Conservation (phyloP, 1,284 basidiomycete genomes). For the Mycosarcoma mackinlayi region DNA sequence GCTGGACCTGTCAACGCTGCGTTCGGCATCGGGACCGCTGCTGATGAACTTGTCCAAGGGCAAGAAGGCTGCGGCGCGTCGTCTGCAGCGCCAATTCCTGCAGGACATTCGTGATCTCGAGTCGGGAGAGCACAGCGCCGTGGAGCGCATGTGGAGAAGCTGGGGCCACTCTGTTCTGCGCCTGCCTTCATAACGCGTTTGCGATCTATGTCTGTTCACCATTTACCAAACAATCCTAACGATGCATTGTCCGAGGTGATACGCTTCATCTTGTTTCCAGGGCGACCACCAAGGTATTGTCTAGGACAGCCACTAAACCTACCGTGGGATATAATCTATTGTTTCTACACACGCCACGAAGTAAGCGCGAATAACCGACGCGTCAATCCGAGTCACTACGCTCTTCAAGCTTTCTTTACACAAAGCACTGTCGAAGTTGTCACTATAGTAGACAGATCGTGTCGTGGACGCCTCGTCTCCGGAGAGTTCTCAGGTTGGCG, state of each 20-base stretch:
- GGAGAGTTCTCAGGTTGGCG: not conserved
- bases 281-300: no score
- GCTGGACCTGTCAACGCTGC: conserved; percentile 77
- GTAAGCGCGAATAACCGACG: conserved; percentile 21
- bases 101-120: conserved; percentile 88
- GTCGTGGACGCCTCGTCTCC: not conserved
- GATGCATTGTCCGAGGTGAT: no score
- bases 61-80: conserved; percentile 59
- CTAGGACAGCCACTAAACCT: no score
- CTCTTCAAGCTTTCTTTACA: not conserved
- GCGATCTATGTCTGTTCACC: not conserved
- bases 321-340: no score
- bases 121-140: conserved; percentile 71
- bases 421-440: not conserved
- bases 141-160: conserved; percentile 90
- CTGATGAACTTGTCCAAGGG: conserved; percentile 37
- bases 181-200: conserved; percentile 12
- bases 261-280: no score
- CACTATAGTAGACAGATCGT: no score
- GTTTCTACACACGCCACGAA: no score
- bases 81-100: conserved; percentile 80
- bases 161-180: conserved; percentile 72
- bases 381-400: not conserved
- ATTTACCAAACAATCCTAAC: no score
- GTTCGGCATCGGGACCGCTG: conserved; percentile 70